Evolutionary conservation across 352 stramenopile species (phyloP), one percentile per base, ranked within the genome.

Genomic region (Phytophthora pistaciae): DNA sequence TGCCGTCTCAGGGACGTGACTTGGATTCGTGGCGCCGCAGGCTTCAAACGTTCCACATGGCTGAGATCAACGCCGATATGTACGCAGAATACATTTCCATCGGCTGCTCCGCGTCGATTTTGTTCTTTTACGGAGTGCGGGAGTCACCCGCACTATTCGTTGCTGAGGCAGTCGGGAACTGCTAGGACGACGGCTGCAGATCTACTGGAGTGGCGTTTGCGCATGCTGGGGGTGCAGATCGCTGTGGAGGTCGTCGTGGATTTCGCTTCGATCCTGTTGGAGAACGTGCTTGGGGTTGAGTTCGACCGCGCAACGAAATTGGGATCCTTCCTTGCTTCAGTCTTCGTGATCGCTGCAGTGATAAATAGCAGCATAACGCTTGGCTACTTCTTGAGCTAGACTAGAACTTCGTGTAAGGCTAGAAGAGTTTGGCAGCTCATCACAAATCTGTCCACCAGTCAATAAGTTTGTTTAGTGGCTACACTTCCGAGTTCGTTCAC

Each of bases 81-180:
- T 49, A 49, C 16, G 42, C 13, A 49, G 42, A 49, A 49, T 49
- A 49, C 42, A 49, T 49, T n/a, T 49, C 42, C 0, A 49, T 49
- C 13, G 14, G 42, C 14, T 49, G 42, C 3, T 49, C 42, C 18
- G 18, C 13, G 42, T 21, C 42, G 18, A 49, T 49, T 21, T 5
- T 49, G 42, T 49, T 49, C 16, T 49, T 44, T 49, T 49, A 49
- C 42, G 42, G n/a, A n/a, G n/a, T n/a, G n/a, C n/a, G n/a, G 42
- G 11, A 49, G 18, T 49, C 42, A 49, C 16, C 42, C 42, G 42
- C 42, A 21, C 42, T 49, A 49, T 49, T 49, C 42, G 14, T 21
- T 21, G 42, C 42, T 49, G 20, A 21, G 42, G 18, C 42, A 49
- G 18, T 21, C 13, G 6, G 42, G 18, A 49, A 49, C 42, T 49